These are phyloP conservation scores for Boletus vermiculosoides DNA, from an alignment of 768 basidiomycete genomes.

Conservation along the genomic window DNA sequence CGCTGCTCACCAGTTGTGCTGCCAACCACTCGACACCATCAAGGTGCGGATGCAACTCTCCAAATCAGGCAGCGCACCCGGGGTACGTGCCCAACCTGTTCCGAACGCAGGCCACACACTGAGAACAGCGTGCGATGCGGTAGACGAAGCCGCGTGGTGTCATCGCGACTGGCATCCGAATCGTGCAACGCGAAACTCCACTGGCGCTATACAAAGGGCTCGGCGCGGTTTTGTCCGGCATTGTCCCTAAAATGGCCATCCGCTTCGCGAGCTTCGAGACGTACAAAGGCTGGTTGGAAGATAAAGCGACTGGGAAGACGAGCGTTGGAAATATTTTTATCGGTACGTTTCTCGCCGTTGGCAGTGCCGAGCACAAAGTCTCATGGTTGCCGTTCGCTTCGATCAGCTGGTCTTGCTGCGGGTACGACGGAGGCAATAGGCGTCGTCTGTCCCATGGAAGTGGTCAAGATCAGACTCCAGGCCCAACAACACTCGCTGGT, in stretches of 20 bases:
- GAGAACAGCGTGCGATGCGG: constrained; percentile 1
- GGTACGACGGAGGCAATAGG: constrained; percentile 94
- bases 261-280: constrained; percentile 97
- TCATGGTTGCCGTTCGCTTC: constrained; percentile 1
- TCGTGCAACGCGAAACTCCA: constrained; percentile 88
- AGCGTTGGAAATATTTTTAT: constrained; percentile 80
- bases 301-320: constrained; percentile 76
- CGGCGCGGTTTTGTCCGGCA: constrained; percentile 93
- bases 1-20: constrained; percentile 51
- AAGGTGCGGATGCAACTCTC: constrained; percentile 99
- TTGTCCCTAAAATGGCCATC: constrained; percentile 99
- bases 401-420: constrained; percentile 87
- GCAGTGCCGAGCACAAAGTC: not conserved
- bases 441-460: constrained; percentile 99
- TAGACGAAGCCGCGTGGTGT: constrained; percentile 93
- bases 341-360: constrained; percentile 47
- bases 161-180: constrained; percentile 84
- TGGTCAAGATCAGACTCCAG: constrained; percentile 97
- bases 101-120: not conserved
- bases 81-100: constrained; percentile 55
- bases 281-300: constrained; percentile 83
- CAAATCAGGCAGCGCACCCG: constrained; percentile 69
- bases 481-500: constrained; percentile 97
- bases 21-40: constrained; percentile 97
- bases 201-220: constrained; percentile 97